These are phyloP conservation scores for Fomitopsis pulvina DNA, from an alignment of 768 basidiomycete genomes.

Conservation along the genomic window DNA sequence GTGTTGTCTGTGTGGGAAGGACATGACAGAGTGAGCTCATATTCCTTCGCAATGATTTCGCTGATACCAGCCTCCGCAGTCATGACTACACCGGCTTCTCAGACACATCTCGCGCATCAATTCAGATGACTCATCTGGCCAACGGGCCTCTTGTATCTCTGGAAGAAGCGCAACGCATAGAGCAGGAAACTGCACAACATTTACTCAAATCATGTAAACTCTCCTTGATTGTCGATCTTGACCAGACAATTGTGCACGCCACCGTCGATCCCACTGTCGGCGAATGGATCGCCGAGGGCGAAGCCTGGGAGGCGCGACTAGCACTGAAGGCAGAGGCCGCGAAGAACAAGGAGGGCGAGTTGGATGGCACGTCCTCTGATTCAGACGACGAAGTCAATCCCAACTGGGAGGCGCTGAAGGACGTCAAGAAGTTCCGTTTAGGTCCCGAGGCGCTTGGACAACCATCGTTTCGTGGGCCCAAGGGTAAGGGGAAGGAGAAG, in stretches of 20 bases:
- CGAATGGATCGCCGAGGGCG: conserved; percentile 90
- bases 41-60: conserved; percentile 7
- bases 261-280: conserved; percentile 98
- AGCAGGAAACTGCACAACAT: conserved; percentile 72
- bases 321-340: conserved; percentile 31
- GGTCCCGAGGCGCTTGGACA: conserved; percentile 67
- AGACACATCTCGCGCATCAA: conserved; percentile 79
- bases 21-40: conserved; percentile 76
- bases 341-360: conserved; percentile 28
- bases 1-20: conserved; percentile 92
- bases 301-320: conserved; percentile 68
- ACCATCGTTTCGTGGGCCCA: conserved; percentile 30
- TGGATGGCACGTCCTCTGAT: conserved; percentile 27
- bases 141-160: conserved; percentile 87
- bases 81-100: conserved; percentile 86
- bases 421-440: conserved; percentile 85
- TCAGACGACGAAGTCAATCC: conserved; percentile 63
- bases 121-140: conserved; percentile 92
- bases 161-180: conserved; percentile 87
- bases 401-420: conserved; percentile 87
- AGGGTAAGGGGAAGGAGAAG: conserved; percentile 56
- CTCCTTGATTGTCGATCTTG: conserved; percentile 95
- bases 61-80: conserved; percentile 31
- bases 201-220: conserved; percentile 73
- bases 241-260: conserved; percentile 98